Evolutionary conservation across 371 early-diverging fungal genomes (phyloP).

Genomic region (Apophysomyces trapeziformis): DNA sequence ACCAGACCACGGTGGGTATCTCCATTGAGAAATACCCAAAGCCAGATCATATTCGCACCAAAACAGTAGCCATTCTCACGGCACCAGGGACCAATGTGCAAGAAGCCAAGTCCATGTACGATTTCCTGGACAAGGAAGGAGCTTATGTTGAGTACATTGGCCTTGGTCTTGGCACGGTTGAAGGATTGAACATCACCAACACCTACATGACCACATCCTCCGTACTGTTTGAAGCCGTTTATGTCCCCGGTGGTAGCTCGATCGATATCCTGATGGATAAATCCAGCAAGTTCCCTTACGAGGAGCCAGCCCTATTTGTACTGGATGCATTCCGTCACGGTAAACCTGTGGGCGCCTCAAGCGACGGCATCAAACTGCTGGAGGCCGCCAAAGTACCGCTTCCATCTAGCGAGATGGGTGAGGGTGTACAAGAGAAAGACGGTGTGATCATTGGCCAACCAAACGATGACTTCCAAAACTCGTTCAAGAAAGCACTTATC

Average conservation of each 20-base stretch:
- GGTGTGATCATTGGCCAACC: constrained; percentile 29
- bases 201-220: constrained; percentile 39
- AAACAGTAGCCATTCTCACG: constrained; percentile 41
- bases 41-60: constrained; percentile 32
- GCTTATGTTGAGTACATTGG: constrained; percentile 41
- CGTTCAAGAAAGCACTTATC: constrained; percentile 26
- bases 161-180: constrained; percentile 22
- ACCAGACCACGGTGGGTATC: constrained; percentile 25
- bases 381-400: constrained; percentile 22
- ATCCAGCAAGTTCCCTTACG: constrained; percentile 31
- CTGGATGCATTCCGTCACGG: constrained; percentile 42
- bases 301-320: constrained; percentile 38
- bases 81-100: constrained; percentile 36
- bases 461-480: neutral
- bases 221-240: constrained; percentile 46
- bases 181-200: constrained; percentile 27
- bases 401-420: constrained; percentile 11
- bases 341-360: constrained; percentile 41
- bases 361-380: constrained; percentile 29
- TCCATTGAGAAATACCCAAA: constrained; percentile 43
- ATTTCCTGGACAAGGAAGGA: constrained; percentile 28
- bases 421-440: constrained; percentile 13
- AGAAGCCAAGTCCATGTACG: constrained; percentile 35
- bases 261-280: constrained; percentile 23
- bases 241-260: constrained; percentile 38